Conservation (phyloP, 768 basidiomycete species). For the Pseudohyphozyma bogoriensis region DNA sequence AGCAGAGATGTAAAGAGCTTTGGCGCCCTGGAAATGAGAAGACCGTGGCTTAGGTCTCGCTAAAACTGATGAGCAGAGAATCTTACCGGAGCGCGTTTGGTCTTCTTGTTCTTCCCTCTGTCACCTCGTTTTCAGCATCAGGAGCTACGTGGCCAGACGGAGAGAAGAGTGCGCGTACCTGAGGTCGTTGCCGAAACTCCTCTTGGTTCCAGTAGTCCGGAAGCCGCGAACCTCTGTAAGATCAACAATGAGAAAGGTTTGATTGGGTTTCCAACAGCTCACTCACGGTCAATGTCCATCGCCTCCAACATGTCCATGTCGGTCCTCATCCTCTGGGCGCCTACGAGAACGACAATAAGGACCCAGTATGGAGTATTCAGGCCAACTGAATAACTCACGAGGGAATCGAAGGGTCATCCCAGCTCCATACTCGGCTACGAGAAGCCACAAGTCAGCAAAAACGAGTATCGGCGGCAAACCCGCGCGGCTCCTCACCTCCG, state of each 20-base stretch:
- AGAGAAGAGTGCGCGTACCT: not conserved
- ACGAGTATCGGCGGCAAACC: constrained; percentile 3
- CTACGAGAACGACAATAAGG: not conserved
- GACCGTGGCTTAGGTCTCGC: not conserved
- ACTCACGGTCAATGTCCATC: constrained; percentile 47
- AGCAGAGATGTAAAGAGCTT: constrained; percentile 54
- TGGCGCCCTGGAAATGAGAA: constrained; percentile 35
- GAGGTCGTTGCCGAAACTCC: constrained; percentile 1
- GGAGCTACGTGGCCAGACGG: too few species aligned
- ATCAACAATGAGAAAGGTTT: not conserved
- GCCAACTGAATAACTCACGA: not conserved
- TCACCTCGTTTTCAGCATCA: too few species aligned
- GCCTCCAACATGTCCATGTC: too few species aligned
- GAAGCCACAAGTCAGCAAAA: not conserved
- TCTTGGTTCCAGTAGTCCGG: constrained; percentile 42
- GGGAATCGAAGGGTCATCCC: constrained; percentile 92
- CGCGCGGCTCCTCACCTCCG: constrained; percentile 46
- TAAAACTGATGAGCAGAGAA: not conserved
- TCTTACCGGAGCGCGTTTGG: not conserved
- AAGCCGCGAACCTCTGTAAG: constrained; percentile 1
- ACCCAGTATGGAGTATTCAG: not conserved
- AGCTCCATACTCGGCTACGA: constrained; percentile 60
- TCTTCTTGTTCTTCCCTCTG: constrained; percentile 30
- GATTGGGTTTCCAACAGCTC: constrained; percentile 43
- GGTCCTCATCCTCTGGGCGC: not conserved